Base-by-base conservation (phyloP, 2,329 filamentous ascomycete species). In the Scytalidium sp. region DNA sequence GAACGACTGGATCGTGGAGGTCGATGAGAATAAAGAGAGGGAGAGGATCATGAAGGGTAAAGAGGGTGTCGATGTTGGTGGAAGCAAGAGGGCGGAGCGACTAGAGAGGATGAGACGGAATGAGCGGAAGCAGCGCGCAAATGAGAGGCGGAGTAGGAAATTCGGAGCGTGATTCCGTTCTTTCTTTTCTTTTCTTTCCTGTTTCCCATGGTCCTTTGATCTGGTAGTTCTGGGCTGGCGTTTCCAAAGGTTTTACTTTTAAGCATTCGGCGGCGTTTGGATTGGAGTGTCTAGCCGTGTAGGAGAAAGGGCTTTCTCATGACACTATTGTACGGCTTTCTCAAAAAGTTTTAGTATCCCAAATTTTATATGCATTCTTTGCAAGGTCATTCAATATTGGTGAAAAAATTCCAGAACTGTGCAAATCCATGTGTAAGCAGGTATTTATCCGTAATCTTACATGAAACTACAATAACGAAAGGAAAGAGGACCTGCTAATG, bases 1-100 rank as follows among this genome's bases (percentile, higher is more conserved):
- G 70, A 78, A 83, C 56, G 85, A 96, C 64, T 96, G 92, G 88
- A 75, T 97, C 60, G 90, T 97, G 51, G 94, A 97, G 80, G 85
- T 99, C 47, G 87, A 96, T 65, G 82, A 87, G 68, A 82, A 86
- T 67, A 83, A 82, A 65, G 85, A 89, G 71, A 78, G 74, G 36
- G 74, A 76, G 64, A 71, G 72, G 55, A 36, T 36, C 13, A 36
- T 36, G 32, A 8, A 36, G 32, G 32, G 32, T 10, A 81, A 87
- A 69, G 78, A 85, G 57, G 83, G 81, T 6, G 81, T 80, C 56
- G 81, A 75, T 53, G 73, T 83, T 52, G 74, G 75, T 48, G 83
- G 80, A 51, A 85, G 80, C 64, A 81, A 83, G 58, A 79, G 83
- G 67, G 79, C 72, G 64, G 84, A 76, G 68, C 79, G 81, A 47